These are phyloP conservation scores for Ceratobasidium sp. DNA, from an alignment of 1,284 basidiomycete genomes.

Conservation along the genomic window DNA sequence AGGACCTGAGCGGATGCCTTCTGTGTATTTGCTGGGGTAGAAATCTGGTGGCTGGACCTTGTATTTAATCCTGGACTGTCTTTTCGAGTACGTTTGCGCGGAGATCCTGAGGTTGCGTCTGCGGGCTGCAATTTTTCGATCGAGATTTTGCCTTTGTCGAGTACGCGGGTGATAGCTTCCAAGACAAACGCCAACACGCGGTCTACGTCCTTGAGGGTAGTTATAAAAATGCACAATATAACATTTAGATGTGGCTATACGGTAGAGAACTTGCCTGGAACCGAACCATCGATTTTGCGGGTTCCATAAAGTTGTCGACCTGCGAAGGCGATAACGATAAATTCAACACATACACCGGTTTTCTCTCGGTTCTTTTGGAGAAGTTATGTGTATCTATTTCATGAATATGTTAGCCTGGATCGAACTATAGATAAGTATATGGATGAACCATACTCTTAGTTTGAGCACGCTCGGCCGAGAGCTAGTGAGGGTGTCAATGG, in stretches of 20 bases:
- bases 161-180: constrained; percentile 67
- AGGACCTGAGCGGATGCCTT: neutral
- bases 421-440: constrained; percentile 57
- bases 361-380: constrained; percentile 75
- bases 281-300: constrained; percentile 71
- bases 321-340: constrained; percentile 67
- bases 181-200: constrained; percentile 57
- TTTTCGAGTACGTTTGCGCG: constrained; percentile 4
- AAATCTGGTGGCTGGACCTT: neutral
- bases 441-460: constrained; percentile 43
- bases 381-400: constrained; percentile 65
- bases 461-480: constrained; percentile 2
- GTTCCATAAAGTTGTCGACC: constrained; percentile 80
- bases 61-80: constrained; percentile 2
- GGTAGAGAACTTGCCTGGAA: constrained; percentile 60
- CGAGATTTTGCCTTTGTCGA: constrained; percentile 69
- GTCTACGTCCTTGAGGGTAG: constrained; percentile 26
- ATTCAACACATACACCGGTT: constrained; percentile 82
- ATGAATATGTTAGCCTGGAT: constrained; percentile 26
- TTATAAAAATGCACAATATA: too few species aligned
- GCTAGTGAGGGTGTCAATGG: constrained; percentile 59
- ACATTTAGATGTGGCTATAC: neutral
- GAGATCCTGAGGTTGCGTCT: neutral
- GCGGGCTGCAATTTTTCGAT: constrained; percentile 42
- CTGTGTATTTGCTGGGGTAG: neutral